A percentile compares a stretch with the other conserved stretches of the same genome.
These are phyloP conservation scores for Hirsutella thompsonii DNA, from an alignment of 2,329 filamentous ascomycete species.

Conservation along the genomic window DNA sequence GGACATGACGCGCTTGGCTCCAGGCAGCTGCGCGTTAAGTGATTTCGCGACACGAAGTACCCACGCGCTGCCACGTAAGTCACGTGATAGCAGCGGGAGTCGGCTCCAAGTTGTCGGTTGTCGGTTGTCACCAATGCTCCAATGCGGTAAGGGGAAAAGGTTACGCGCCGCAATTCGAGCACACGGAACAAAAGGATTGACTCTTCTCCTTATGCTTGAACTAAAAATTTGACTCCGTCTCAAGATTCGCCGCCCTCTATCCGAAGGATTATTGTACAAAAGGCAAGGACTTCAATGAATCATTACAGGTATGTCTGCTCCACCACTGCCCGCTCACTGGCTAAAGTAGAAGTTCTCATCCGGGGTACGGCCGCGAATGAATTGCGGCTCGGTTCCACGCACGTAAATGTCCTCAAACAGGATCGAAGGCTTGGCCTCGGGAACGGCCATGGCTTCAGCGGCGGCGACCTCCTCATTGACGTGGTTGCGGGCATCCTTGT, in stretches of 20 bases:
- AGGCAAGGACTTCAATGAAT: constrained; percentile 15
- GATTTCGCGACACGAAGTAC: constrained; percentile 12
- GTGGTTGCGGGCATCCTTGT: constrained; percentile 79
- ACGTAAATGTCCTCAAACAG: constrained; percentile 97
- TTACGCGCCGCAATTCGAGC: no score
- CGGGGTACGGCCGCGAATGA: constrained; percentile 72
- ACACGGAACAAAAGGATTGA: no score
- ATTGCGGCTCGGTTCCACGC: constrained; percentile 72
- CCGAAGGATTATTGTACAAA: constrained; percentile 12
- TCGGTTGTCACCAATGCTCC: no score
- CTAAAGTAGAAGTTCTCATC: constrained; percentile 95
- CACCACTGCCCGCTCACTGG: constrained; percentile 20
- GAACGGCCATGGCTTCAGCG: constrained; percentile 77
- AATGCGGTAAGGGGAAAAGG: no score
- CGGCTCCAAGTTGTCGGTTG: no score
- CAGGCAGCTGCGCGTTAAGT: constrained; percentile 29
- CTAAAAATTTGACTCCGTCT: constrained; percentile 4
- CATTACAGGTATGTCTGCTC: constrained; percentile 13
- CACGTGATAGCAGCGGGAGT: constrained; percentile 10
- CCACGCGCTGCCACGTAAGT: constrained; percentile 9
- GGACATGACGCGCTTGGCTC: constrained; percentile 20
- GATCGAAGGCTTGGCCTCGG: constrained; percentile 68
- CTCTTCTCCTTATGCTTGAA: no score
- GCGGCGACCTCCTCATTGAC: constrained; percentile 84
- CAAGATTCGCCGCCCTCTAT: constrained; percentile 10